A percentile compares a stretch with the other conserved stretches of the same genome.
Conservation (phyloP, 495 filamentous ascomycete species). For the Tetracladium setigerum region DNA sequence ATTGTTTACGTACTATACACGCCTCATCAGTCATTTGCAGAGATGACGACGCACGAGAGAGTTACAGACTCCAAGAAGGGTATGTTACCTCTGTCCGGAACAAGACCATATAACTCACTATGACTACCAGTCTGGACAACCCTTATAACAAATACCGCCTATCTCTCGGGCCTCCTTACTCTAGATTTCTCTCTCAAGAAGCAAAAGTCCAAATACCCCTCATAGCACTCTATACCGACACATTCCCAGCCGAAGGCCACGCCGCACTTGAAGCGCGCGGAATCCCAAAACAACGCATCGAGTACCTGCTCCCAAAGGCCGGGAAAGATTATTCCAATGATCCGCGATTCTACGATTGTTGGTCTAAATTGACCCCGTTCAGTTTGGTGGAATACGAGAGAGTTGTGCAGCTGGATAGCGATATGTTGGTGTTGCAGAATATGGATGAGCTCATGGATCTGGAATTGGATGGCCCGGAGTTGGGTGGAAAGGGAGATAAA, state of each 20-base stretch:
- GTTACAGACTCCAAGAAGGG: conserved; percentile 14
- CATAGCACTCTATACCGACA: conserved; percentile 69
- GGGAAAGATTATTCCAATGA: conserved; percentile 55
- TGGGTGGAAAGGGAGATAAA: conserved; percentile 41
- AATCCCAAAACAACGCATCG: conserved; percentile 53
- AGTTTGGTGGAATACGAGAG: conserved; percentile 61
- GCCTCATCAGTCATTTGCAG: neutral
- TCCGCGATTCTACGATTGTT: conserved; percentile 73
- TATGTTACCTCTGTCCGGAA: neutral
- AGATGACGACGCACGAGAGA: conserved; percentile 7
- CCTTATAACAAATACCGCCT: conserved; percentile 67
- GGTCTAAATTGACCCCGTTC: conserved; percentile 77
- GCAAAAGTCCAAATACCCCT: conserved; percentile 56
- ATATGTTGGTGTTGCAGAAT: conserved; percentile 70
- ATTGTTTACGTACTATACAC: no score
- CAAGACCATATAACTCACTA: no score
- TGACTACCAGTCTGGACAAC: conserved; percentile 79
- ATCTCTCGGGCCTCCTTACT: conserved; percentile 65
- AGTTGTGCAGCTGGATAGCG: conserved; percentile 73
- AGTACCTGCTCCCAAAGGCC: conserved; percentile 52
- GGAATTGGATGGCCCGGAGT: conserved; percentile 46
- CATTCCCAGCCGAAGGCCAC: conserved; percentile 54
- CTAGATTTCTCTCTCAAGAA: conserved; percentile 60
- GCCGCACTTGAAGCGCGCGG: conserved; percentile 53
- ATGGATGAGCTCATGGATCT: conserved; percentile 87